Percentiles rank a stretch among this genome's conserved stretches.
These are phyloP conservation scores for Forsythia suspensa DNA, from an alignment of 257 asterid genomes.

Conservation along the genomic window DNA sequence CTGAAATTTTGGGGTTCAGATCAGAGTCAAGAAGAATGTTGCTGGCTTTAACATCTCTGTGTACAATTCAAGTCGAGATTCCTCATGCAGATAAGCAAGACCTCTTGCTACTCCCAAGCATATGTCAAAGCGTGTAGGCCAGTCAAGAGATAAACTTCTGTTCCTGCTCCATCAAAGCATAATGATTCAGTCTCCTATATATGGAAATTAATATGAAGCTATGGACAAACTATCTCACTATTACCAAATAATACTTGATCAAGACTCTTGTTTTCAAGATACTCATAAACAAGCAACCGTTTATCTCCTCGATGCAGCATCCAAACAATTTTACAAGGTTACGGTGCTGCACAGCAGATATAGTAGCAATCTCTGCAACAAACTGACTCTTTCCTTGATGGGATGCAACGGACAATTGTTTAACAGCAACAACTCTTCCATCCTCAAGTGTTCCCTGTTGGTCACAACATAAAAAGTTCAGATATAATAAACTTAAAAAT, in stretches of 20 bases:
- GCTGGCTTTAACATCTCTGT: constrained; percentile 79
- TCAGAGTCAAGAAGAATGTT: constrained; percentile 65
- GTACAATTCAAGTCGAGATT: constrained; percentile 65
- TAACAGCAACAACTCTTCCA: constrained; percentile 76
- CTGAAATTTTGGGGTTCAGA: constrained; percentile 69
- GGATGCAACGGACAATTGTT: constrained; percentile 76
- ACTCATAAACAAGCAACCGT: constrained; percentile 81
- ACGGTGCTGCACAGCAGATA: constrained; percentile 92
- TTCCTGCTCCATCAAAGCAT: constrained; percentile 34
- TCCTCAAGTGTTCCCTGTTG: constrained; percentile 71
- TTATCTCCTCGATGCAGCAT: constrained; percentile 75
- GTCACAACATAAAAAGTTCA: constrained; percentile 6
- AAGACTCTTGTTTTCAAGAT: constrained; percentile 74
- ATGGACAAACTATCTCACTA: neutral
- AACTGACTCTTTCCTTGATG: constrained; percentile 90
- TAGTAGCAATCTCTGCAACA: constrained; percentile 84
- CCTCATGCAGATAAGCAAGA: constrained; percentile 74
- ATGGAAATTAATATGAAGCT: neutral
- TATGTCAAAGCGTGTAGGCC: constrained; percentile 64
- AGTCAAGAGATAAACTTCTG: constrained; percentile 50
- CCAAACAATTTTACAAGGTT: constrained; percentile 79
- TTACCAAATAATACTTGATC: constrained; percentile 67
- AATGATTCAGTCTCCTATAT: neutral
- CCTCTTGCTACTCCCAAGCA: constrained; percentile 84
- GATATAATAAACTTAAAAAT: neutral